Conservation (phyloP, 352 stramenopile species). For the Globisporangium iwayamae region DNA sequence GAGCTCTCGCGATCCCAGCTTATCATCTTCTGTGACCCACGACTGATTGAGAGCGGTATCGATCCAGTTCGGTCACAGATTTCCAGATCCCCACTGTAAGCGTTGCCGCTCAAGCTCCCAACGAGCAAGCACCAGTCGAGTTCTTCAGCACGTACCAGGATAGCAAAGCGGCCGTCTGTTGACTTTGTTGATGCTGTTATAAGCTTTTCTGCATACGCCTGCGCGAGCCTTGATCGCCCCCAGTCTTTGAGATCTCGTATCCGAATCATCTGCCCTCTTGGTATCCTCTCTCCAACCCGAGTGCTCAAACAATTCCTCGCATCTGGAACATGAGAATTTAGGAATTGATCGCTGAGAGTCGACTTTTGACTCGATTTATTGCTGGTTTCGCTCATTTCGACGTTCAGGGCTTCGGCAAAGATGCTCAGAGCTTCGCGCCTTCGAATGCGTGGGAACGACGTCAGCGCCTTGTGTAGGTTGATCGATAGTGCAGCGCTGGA, state of each 20-base stretch:
- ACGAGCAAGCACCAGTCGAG: conserved; percentile 38
- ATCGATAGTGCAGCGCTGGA: not conserved
- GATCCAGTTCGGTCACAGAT: conserved; percentile 42
- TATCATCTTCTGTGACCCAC: not conserved
- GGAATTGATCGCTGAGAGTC: conserved; percentile 12
- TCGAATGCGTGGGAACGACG: conserved; percentile 8
- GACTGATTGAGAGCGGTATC: conserved; percentile 11
- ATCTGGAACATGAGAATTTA: conserved; percentile 3
- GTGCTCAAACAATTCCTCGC: conserved; percentile 10
- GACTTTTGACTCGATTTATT: not conserved
- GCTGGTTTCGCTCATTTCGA: not conserved
- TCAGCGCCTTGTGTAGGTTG: not conserved
- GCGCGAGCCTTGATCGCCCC: not conserved
- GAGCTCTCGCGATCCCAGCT: conserved; percentile 8
- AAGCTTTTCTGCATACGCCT: not conserved
- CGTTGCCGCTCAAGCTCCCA: conserved; percentile 30
- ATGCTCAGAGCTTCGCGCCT: conserved; percentile 10
- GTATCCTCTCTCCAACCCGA: not conserved
- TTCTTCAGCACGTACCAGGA: conserved; percentile 18
- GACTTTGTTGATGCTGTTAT: not conserved
- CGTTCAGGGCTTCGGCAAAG: not conserved
- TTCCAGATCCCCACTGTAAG: conserved; percentile 34
- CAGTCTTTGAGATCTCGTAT: conserved; percentile 11
- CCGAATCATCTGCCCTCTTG: not conserved
- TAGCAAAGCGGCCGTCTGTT: not conserved